Evolutionary conservation across 768 basidiomycete genomes (phyloP).

Genomic region (Rhodocollybia butyracea): DNA sequence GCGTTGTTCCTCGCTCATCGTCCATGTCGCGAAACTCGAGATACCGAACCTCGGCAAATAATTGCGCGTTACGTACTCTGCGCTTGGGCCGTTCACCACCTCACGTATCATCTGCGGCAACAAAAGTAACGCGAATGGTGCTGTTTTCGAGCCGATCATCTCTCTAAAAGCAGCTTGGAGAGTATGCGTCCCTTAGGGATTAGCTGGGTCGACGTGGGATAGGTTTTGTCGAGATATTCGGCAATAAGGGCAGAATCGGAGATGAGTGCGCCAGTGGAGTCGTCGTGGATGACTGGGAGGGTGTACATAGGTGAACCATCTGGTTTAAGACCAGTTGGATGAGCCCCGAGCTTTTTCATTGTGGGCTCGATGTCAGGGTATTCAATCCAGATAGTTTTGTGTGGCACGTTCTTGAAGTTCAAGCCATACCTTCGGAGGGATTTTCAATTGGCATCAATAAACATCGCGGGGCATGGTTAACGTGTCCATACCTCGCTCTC

Average conservation of each 20-base stretch:
- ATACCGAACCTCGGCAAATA: slow-evolving; percentile 27
- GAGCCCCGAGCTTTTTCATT: slow-evolving; percentile 30
- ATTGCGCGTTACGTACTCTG: slow-evolving; percentile 17
- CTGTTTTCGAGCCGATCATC: slow-evolving; percentile 7
- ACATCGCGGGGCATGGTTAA: no score
- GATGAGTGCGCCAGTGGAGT: slow-evolving; percentile 32
- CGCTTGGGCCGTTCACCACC: not conserved
- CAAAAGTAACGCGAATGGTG: not conserved
- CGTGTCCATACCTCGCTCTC: not conserved
- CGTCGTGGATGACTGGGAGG: slow-evolving; percentile 49
- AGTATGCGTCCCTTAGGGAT: slow-evolving; percentile 38
- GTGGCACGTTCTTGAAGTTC: slow-evolving; percentile 30
- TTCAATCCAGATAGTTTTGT: slow-evolving; percentile 50
- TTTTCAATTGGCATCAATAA: no score
- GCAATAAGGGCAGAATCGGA: slow-evolving; percentile 46
- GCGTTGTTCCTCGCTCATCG: slow-evolving; percentile 26
- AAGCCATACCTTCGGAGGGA: slow-evolving; percentile 8
- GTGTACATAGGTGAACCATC: slow-evolving; percentile 38
- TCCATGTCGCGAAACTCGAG: slow-evolving; percentile 31
- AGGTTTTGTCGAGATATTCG: slow-evolving; percentile 46
- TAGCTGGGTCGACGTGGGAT: slow-evolving; percentile 39
- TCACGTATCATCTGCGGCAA: not conserved
- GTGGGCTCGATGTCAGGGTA: slow-evolving; percentile 42
- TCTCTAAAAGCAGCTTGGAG: no score
- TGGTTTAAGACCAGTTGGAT: slow-evolving; percentile 25